phyloP scores from a whole-genome alignment of 768 basidiomycete species.

The Pholiota conissans region DNA sequence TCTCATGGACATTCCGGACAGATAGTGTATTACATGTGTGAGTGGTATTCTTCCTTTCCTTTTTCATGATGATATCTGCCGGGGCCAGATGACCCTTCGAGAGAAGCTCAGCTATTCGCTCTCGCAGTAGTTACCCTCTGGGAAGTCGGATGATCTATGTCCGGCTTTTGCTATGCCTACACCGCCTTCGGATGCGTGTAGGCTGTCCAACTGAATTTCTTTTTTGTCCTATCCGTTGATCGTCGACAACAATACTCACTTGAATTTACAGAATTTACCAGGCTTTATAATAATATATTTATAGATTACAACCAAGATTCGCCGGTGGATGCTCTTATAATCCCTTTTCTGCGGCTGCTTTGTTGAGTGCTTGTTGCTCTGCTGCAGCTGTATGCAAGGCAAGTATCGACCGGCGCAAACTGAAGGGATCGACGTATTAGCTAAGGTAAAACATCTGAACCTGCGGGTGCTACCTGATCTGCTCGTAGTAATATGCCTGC shows the following conservation, averaged over 20 bases:
- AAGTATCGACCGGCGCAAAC: constrained; percentile 35
- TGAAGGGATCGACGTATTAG: constrained; percentile 9
- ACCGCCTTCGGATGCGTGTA: not conserved
- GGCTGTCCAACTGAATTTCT: constrained; percentile 1
- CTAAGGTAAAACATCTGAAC: not conserved
- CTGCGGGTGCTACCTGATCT: constrained; percentile 31
- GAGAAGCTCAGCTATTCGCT: constrained; percentile 16
- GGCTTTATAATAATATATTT: not conserved
- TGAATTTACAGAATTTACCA: not conserved
- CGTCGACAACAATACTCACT: not conserved
- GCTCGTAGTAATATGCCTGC: constrained; percentile 50
- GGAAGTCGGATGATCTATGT: constrained; percentile 61
- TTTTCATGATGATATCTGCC: constrained; percentile 64
- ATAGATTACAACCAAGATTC: no score
- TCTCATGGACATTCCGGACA: not conserved
- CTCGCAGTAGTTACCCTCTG: constrained; percentile 20
- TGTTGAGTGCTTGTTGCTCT: constrained; percentile 6
- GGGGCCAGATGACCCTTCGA: constrained; percentile 86
- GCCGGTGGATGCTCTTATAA: no score
- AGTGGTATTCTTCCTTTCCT: constrained; percentile 10
- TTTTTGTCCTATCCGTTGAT: not conserved
- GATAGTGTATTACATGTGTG: constrained; percentile 18
- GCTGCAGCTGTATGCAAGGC: constrained; percentile 33
- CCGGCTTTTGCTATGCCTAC: constrained; percentile 43
- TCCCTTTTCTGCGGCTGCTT: not conserved